Conservation (phyloP, 2,329 filamentous ascomycete species). For the Cordyceps javanica region DNA sequence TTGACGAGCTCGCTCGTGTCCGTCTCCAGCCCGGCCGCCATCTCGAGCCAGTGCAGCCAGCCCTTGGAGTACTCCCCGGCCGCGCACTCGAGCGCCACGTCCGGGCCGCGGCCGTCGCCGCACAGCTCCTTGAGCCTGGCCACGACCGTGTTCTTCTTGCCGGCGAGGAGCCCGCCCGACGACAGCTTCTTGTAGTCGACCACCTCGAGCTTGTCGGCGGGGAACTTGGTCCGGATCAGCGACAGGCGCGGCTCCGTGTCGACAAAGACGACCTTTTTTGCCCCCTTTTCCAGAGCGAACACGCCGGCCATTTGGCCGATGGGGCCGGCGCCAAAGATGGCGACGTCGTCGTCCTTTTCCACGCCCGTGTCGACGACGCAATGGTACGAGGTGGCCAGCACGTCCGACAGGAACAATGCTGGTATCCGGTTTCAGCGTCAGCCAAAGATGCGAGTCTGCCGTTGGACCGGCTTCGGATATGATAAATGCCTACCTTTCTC, state of each 20-base stretch:
- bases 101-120: slow-evolving; percentile 64
- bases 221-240: slow-evolving; percentile 58
- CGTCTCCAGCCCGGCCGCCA: slow-evolving; percentile 64
- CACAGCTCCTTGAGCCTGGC: slow-evolving; percentile 67
- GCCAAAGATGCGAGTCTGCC: no score
- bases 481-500: slow-evolving; percentile 62
- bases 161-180: slow-evolving; percentile 51
- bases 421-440: accelerated
- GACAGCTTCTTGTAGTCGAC: slow-evolving; percentile 61
- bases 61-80: slow-evolving; percentile 58
- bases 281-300: slow-evolving; percentile 70
- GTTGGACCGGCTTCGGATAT: no score
- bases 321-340: slow-evolving; percentile 79
- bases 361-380: slow-evolving; percentile 78
- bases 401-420: slow-evolving; percentile 71
- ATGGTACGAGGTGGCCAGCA: slow-evolving; percentile 73
- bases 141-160: slow-evolving; percentile 61
- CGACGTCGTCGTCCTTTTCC: slow-evolving; percentile 69
- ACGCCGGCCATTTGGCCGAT: slow-evolving; percentile 79
- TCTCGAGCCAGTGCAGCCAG: slow-evolving; percentile 54
- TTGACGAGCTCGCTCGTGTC: slow-evolving; percentile 78
- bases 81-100: slow-evolving; percentile 64
- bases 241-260: slow-evolving; percentile 67
- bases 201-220: slow-evolving; percentile 52
- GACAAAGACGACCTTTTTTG: slow-evolving; percentile 69